Evolutionary conservation across 2,329 filamentous ascomycete species (phyloP).

Genomic region (Aspergillus hortae): DNA sequence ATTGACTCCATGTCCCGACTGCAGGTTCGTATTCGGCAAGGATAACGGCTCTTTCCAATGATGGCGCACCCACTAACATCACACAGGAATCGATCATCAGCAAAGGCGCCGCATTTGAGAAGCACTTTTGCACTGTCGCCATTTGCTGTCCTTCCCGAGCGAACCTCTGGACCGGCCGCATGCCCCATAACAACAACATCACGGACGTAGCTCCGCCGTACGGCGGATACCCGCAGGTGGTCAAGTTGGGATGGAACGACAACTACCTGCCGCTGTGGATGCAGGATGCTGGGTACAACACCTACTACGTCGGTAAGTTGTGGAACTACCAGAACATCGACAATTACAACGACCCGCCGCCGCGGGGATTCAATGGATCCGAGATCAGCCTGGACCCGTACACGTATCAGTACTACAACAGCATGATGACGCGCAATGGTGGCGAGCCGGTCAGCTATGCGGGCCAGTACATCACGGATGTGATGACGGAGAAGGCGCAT

Average conservation of each 20-base stretch:
- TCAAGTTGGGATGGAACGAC: slow-evolving; percentile 62
- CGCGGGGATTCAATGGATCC: slow-evolving; percentile 58
- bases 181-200: slow-evolving; percentile 67
- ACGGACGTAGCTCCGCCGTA: slow-evolving; percentile 44
- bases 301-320: slow-evolving; percentile 68
- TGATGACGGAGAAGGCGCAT: slow-evolving; percentile 55
- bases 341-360: slow-evolving; percentile 59
- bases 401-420: slow-evolving; percentile 64
- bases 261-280: slow-evolving; percentile 69
- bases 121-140: slow-evolving; percentile 60
- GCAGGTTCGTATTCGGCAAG: slow-evolving; percentile 10
- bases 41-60: background rate
- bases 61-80: background rate
- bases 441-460: slow-evolving; percentile 52
- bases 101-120: slow-evolving; percentile 56
- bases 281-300: slow-evolving; percentile 65
- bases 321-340: slow-evolving; percentile 61
- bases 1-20: slow-evolving; percentile 52
- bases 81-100: slow-evolving; percentile 50
- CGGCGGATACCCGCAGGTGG: slow-evolving; percentile 60
- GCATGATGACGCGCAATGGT: slow-evolving; percentile 58
- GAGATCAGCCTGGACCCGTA: slow-evolving; percentile 62
- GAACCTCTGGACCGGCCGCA: slow-evolving; percentile 60
- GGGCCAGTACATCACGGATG: slow-evolving; percentile 55
- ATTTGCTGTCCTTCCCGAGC: slow-evolving; percentile 65